phyloP scores from a whole-genome alignment of 805 yeast genomes.

The Candida caryicola region DNA sequence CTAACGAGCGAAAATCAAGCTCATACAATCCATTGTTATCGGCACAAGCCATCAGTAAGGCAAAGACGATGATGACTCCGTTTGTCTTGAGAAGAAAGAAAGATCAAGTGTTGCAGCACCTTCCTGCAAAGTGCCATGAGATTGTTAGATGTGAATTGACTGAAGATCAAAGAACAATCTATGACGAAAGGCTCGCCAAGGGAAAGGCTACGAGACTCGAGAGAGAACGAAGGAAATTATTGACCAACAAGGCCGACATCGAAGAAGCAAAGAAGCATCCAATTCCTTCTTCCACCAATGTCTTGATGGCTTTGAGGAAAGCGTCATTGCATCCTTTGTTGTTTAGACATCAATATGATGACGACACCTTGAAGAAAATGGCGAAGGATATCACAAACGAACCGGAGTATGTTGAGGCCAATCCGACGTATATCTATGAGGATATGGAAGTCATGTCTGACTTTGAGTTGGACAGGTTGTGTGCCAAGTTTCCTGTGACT shows the following conservation, averaged over 20 bases:
- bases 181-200: constrained; percentile 53
- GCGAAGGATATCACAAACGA: constrained; percentile 76
- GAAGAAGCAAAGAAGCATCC: constrained; percentile 29
- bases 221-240: constrained; percentile 40
- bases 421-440: constrained; percentile 72
- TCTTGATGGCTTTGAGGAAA: constrained; percentile 85
- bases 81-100: constrained; percentile 90
- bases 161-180: constrained; percentile 53
- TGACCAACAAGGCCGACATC: constrained; percentile 34
- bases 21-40: constrained; percentile 78
- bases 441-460: constrained; percentile 96
- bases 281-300: constrained; percentile 55
- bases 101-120: constrained; percentile 84
- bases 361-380: constrained; percentile 60
- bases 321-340: constrained; percentile 91
- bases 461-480: constrained; percentile 75
- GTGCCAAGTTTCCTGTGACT: constrained; percentile 69
- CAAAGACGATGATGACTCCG: constrained; percentile 98
- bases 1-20: constrained; percentile 7
- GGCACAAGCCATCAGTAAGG: constrained; percentile 86
- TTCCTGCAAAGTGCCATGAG: constrained; percentile 72
- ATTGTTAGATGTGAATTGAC: constrained; percentile 66
- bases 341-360: constrained; percentile 64
- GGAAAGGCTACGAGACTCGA: constrained; percentile 42
- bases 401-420: constrained; percentile 77